A percentile compares a stretch with the other conserved stretches of the same genome.
These are phyloP conservation scores for Lanmaoa pseudosensibilis DNA, from an alignment of 768 basidiomycete species.

Conservation along the genomic window DNA sequence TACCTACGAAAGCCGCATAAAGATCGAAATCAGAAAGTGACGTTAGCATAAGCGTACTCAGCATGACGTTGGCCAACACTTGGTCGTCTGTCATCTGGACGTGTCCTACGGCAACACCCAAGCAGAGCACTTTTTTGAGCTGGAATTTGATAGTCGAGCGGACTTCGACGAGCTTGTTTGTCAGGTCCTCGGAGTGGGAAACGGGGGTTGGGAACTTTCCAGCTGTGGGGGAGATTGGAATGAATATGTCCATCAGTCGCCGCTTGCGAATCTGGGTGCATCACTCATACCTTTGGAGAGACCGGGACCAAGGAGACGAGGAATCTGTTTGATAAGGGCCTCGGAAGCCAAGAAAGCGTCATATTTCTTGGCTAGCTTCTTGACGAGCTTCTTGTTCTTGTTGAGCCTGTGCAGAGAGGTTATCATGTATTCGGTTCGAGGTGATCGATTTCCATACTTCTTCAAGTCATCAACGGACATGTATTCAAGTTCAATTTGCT, in stretches of 20 bases:
- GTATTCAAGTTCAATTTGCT: constrained; percentile 97
- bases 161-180: constrained; percentile 90
- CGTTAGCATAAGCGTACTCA: constrained; percentile 54
- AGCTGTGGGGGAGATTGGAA: constrained; percentile 48
- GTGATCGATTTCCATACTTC: constrained; percentile 59
- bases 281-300: constrained; percentile 82
- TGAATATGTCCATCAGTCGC: neutral
- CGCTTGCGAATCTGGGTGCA: neutral
- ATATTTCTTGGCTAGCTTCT: constrained; percentile 99
- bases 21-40: neutral
- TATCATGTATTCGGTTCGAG: neutral
- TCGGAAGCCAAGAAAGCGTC: constrained; percentile 99
- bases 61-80: constrained; percentile 96
- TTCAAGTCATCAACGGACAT: constrained; percentile 99
- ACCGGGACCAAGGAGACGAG: constrained; percentile 99
- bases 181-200: constrained; percentile 86
- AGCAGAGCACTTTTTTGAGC: constrained; percentile 97
- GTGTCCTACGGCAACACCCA: constrained; percentile 98
- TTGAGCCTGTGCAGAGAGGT: constrained; percentile 64
- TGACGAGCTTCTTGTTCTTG: constrained; percentile 99
- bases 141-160: constrained; percentile 99
- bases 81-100: constrained; percentile 98
- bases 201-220: constrained; percentile 99
- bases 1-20: constrained; percentile 52
- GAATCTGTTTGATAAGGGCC: constrained; percentile 98